Percentiles rank a stretch among this genome's conserved stretches.
Evolutionary conservation across 805 yeast species (phyloP).

Genomic region (Kodamaea laetipori): DNA sequence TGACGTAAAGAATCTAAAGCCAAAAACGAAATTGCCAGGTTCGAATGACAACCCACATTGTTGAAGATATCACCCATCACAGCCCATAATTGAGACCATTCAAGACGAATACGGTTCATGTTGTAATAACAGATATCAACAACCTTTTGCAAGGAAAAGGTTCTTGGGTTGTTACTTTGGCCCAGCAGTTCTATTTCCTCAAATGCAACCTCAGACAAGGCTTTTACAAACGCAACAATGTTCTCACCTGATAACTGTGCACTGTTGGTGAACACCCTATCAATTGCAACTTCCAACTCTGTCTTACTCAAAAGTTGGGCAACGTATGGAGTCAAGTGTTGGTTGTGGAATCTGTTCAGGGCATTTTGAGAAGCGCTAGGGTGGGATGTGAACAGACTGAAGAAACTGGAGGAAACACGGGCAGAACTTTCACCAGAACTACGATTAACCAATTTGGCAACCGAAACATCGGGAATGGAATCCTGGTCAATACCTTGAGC

Average conservation of each 20-base stretch:
- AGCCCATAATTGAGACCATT: constrained; percentile 96
- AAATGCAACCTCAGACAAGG: constrained; percentile 79
- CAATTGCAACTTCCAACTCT: constrained; percentile 77
- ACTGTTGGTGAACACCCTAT: constrained; percentile 83
- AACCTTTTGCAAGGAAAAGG: constrained; percentile 90
- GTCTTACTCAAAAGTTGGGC: constrained; percentile 61
- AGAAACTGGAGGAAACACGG: constrained; percentile 42
- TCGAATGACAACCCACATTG: constrained; percentile 77
- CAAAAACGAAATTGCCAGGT: constrained; percentile 76
- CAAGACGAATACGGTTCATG: constrained; percentile 93
- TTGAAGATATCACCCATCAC: constrained; percentile 90
- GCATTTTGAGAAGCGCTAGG: constrained; percentile 66
- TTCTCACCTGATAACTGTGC: constrained; percentile 78
- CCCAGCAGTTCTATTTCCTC: constrained; percentile 93
- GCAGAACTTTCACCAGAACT: constrained; percentile 50
- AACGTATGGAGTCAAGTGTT: constrained; percentile 60
- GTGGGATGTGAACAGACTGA: constrained; percentile 55
- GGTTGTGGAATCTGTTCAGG: constrained; percentile 69
- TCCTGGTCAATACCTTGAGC: constrained; percentile 86
- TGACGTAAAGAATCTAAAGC: constrained; percentile 95
- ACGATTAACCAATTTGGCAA: constrained; percentile 65
- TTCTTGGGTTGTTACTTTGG: constrained; percentile 78
- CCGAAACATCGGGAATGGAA: constrained; percentile 80
- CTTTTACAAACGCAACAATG: constrained; percentile 82
- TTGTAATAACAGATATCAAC: constrained; percentile 97